Base-by-base conservation (phyloP, 225 moss, liverwort and hornwort genomes). In the Neckera pumila region DNA sequence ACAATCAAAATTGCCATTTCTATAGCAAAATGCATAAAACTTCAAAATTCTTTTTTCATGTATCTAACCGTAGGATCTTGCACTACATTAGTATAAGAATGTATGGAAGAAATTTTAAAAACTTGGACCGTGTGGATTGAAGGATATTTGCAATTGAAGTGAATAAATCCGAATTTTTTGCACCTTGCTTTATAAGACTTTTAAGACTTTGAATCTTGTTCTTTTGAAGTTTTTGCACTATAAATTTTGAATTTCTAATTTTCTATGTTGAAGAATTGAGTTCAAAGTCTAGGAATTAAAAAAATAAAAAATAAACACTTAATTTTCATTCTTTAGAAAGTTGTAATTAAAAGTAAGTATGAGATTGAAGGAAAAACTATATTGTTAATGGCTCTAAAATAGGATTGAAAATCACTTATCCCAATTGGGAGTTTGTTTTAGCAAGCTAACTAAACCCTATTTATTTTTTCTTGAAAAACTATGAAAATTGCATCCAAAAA, bases 41-140 rank as follows among this genome's bases (percentile, higher is more conserved):
- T 36, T 66, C 2, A 17, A 3, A 20, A 19, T 10, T 20, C 2
- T 66, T 66, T 34, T 36, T 66, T 7, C 4, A 1, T 21, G 6
- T 11, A 11, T 6, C 2, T 66, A 11, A n/a, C 0, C 0, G 1
- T n/a, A 6, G 4, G 3, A 20, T 21, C n/a, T n/a, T 66, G n/a
- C 12, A n/a, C 21, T 20, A n/a, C 11, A 66, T 6, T 66, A 21
- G 11, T 19, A 21, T n/a, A 20, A 66, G 2, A 36, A 66, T 66
- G 3, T 20, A 2, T n/a, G 2, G 21, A n/a, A 21, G n/a, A 11
- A 66, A 21, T 66, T 66, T n/a, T 4, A n/a, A 66, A n/a, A 21
- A 6, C n/a, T 66, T 12, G 11, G 47, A 47, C 47, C 12, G 12
- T 12, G 12, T 47, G 4, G 11, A 66, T 21, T 66, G 21, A 2